These are phyloP conservation scores for Incumbomyces lentus DNA, from an alignment of 2,329 filamentous ascomycete genomes.

Conservation along the genomic window DNA sequence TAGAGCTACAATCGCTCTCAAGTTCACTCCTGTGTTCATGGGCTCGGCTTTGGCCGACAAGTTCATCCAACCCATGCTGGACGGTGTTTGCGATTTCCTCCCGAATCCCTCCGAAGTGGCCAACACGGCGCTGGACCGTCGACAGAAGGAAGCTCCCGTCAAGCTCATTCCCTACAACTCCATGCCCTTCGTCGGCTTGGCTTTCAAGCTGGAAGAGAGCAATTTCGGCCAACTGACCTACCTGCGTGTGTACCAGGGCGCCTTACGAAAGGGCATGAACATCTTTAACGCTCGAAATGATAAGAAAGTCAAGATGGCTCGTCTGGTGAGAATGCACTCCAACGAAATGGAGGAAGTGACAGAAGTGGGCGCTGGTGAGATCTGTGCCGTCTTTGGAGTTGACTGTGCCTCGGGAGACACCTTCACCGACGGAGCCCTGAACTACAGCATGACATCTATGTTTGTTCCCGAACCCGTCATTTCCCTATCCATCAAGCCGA, in stretches of 20 bases:
- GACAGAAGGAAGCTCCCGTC: constrained; percentile 66
- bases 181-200: constrained; percentile 85
- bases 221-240: constrained; percentile 98
- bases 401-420: constrained; percentile 97
- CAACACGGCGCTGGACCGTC: constrained; percentile 79
- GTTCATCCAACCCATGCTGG: constrained; percentile 89
- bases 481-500: constrained; percentile 92
- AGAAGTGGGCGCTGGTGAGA: constrained; percentile 91
- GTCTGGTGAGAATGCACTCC: constrained; percentile 98
- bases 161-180: constrained; percentile 89
- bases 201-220: constrained; percentile 98
- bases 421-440: constrained; percentile 86
- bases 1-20: constrained; percentile 73
- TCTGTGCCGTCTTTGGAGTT: constrained; percentile 95
- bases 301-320: constrained; percentile 92
- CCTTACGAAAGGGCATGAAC: constrained; percentile 74
- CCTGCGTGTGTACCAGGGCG: constrained; percentile 94
- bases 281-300: constrained; percentile 89
- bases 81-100: constrained; percentile 90
- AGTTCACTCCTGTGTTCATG: constrained; percentile 94
- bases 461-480: constrained; percentile 94
- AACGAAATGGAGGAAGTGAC: constrained; percentile 97
- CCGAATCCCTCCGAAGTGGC: constrained; percentile 83
- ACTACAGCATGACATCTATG: constrained; percentile 97
- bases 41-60: constrained; percentile 92